Evolutionary conservation across 192 early-diverging fungal species (phyloP), one percentile per base, ranked within the genome.

Genomic region (Coemansia sp.): DNA sequence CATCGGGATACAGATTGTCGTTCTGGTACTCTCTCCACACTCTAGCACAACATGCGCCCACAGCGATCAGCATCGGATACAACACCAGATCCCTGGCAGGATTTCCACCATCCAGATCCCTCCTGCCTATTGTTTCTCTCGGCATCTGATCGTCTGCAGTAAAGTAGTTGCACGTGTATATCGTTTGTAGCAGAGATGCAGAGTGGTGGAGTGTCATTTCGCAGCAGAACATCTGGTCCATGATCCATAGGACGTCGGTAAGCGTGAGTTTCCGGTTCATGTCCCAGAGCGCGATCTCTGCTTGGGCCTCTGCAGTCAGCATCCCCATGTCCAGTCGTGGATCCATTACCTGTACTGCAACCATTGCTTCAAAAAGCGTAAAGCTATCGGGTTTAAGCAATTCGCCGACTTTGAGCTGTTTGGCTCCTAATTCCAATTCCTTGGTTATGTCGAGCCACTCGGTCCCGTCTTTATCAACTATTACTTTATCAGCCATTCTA

Each of bases 281-380:
- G 46, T 81, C 78, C 78, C 78, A 81, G 7, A 65, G 61, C 16
- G 59, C 55, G 21, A 69, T 75, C 57, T 71, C 68, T 7, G 28
- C 59, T 2, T 51, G n/a, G 70, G 75, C 70, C 15, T 52, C 59
- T 0, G 29, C 42, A 0, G 63, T 61, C 21, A 72, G 63, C 70
- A 81, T 69, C 35, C 78, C 78, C 78, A 75, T 81, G 70, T 81
- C 78, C 31, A 81, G 60, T 35, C 70, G 73, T 10, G 78, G 59
- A 58, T 81, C 70, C 78, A 81, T 81, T 15, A 75, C 72, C 28
- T 81, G 69, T 7, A 75, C 34, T 34, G 78, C 71, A 1, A 63
- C 71, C 72, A 81, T 68, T 15, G 72, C 69, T 18, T 69, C 73
- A 42, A 69, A 75, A 16, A 75, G 49, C 7, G 72, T 58, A 15